Base-by-base conservation (phyloP, 805 yeast genomes). In the Ogataea chonburiensis region DNA sequence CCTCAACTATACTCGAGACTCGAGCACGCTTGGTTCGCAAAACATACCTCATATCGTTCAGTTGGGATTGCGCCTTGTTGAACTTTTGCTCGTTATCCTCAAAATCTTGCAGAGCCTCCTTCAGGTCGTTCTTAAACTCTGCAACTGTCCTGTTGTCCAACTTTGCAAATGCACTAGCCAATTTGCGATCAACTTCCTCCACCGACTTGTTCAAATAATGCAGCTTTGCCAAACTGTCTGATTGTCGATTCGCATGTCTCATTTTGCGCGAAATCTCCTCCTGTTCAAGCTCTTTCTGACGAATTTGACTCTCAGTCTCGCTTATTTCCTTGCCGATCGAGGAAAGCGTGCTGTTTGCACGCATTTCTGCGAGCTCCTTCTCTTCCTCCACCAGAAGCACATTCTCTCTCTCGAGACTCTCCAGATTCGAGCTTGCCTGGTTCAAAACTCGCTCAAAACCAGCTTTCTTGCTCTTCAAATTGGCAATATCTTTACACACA, bases 211-310 rank as follows among this genome's bases (percentile, higher is more conserved):
- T 38, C 17, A 55, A 26, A 27, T 49, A 50, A 0, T 70, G 64
- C 3, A 77, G 50, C 43, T 73, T 77, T 0, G 86, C 81, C 42
- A 73, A 64, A 3, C 69, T 49, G 31, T 79, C 88, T 1, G 83
- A 66, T 50, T 76, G 81, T 47, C 71, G 70, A 47, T 75, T 80
- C 3, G 74, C 68, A 11, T 63, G 59, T 4, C 73, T 52, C 10
- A 85, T 64, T 14, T 75, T 70, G 12, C 67, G 67, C 38, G 73
- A 71, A 11, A 79, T 49, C 0, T 66, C 67, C 7, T 86, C 93
- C 8, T 79, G 51, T 15, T 70, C 68, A 13, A 53, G 47, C 44
- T 75, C 79, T 3, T 66, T 15, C 3, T 52, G 26, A 2, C 56
- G 31, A 7, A 77, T 58, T 21, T 60, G 50, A 8, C 53, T 47